Base-by-base conservation (phyloP, 2,329 filamentous ascomycete species). In the Rhexocercosporidium sp. region DNA sequence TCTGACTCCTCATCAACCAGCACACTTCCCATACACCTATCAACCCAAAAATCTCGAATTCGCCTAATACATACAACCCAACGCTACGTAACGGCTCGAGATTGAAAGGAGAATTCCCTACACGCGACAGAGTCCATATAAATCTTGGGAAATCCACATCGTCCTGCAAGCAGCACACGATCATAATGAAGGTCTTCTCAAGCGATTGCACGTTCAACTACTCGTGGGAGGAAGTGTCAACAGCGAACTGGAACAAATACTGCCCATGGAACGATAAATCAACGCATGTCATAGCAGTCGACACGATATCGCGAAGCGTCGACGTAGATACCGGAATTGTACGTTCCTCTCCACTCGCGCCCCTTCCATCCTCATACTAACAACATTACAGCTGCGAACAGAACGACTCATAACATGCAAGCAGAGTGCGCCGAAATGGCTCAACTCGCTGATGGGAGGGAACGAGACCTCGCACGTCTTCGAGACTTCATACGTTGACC, bases 231-330 rank as follows among this genome's bases (percentile, higher is more conserved):
- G 95, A 98, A 81, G 96, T 99, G 41, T 97, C 94, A 29, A 94
- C 93, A 16, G 94, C 92, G 78, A 99, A 99, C 86, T 99, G 96
- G 96, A 91, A 90, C 75, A 99, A 99, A 81, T 99, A 99, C 82
- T 96, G 93, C 77, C 95, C 95, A 22, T 98, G 96, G 95, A 99
- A 99, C 84, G 92, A 97, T 80, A 96, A 97, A 82, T 94, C 92
- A n/a, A 93, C 94, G 47, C 96, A 99, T 81, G 96, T 99, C 73
- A 89, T 96, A 72, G 94, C 93, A 73, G 96, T 98, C 76, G 96
- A 99, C 82, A 98, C 95, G 16, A 82, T 99, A 75, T 91, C 89
- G 62, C 92, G 96, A 70, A 79, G 79, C 11, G 82, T 92, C 46
- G 89, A 92, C 75, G 79, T 86, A 7, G 74, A 77, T 14, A 91